Evolutionary conservation across 768 basidiomycete species (phyloP).

Genomic region (Lactifluus echinatus): DNA sequence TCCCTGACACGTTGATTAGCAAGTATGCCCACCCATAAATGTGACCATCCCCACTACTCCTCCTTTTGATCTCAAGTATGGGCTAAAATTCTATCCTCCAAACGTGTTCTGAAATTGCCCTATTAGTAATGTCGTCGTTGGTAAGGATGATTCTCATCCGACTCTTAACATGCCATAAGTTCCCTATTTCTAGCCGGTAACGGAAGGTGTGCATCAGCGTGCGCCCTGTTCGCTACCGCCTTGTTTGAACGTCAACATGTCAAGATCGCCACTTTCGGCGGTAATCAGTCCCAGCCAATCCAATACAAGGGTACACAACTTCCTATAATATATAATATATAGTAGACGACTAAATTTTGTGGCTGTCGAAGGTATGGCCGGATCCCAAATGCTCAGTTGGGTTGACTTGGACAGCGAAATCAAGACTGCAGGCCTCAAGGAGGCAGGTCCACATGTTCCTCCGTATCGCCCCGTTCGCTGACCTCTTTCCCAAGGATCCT

Average conservation of each 20-base stretch:
- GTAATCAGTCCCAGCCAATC: constrained; percentile 27
- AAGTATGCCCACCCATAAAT: constrained; percentile 27
- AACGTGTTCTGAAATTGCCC: background rate
- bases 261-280: constrained; percentile 42
- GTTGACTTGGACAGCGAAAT: background rate
- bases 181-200: constrained; percentile 8
- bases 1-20: constrained; percentile 17
- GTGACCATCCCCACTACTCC: constrained; percentile 1
- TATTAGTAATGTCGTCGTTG: constrained; percentile 12
- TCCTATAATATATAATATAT: background rate
- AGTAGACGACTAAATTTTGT: too few relatives aligned
- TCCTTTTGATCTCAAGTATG: constrained; percentile 16
- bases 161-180: background rate
- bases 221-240: constrained; percentile 44
- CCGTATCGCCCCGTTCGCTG: too few relatives aligned
- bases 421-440: background rate
- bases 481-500: too few relatives aligned
- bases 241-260: constrained; percentile 44
- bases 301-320: constrained; percentile 32
- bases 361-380: constrained; percentile 20
- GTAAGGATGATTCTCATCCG: background rate
- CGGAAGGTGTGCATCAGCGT: constrained; percentile 42
- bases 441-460: constrained; percentile 40
- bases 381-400: background rate
- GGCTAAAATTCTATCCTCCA: constrained; percentile 25